phyloP scores from a whole-genome alignment of 306 rosid species.

The Elaeagnus macrophylla region DNA sequence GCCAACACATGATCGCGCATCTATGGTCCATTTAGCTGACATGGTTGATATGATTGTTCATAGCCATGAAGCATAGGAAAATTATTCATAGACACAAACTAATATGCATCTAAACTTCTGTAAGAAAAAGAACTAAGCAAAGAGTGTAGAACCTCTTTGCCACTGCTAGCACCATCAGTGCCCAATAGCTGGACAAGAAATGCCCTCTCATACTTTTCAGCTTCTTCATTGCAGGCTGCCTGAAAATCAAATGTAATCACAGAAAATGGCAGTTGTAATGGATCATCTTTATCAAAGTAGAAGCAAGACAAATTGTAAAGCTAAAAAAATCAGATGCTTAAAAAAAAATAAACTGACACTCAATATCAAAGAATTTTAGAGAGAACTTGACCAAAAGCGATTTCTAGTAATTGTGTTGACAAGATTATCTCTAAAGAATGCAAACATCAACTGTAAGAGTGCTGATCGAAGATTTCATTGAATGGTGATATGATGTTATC shows the following conservation, averaged over 20 bases:
- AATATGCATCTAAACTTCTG: not conserved
- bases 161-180: conserved; percentile 41
- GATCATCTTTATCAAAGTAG: not conserved
- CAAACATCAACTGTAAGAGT: not conserved
- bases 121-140: not conserved
- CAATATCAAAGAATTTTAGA: not conserved
- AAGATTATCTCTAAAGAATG: not conserved
- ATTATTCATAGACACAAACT: not conserved
- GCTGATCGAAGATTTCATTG: not conserved
- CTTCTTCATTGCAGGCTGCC: conserved; percentile 71
- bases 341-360: not conserved
- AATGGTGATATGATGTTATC: too few relatives aligned
- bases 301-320: not conserved
- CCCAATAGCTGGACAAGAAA: conserved; percentile 65
- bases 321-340: not conserved
- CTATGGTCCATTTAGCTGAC: not conserved
- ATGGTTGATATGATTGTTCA: not conserved
- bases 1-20: not conserved
- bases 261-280: not conserved
- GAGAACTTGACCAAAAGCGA: not conserved
- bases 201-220: conserved; percentile 71
- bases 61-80: not conserved
- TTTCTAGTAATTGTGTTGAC: not conserved
- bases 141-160: conserved; percentile 56
- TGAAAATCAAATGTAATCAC: conserved; percentile 17